Percentiles rank a stretch among this genome's conserved stretches.
Conservation (phyloP, 1,284 basidiomycete genomes). For the Vanrija pseudolonga region DNA sequence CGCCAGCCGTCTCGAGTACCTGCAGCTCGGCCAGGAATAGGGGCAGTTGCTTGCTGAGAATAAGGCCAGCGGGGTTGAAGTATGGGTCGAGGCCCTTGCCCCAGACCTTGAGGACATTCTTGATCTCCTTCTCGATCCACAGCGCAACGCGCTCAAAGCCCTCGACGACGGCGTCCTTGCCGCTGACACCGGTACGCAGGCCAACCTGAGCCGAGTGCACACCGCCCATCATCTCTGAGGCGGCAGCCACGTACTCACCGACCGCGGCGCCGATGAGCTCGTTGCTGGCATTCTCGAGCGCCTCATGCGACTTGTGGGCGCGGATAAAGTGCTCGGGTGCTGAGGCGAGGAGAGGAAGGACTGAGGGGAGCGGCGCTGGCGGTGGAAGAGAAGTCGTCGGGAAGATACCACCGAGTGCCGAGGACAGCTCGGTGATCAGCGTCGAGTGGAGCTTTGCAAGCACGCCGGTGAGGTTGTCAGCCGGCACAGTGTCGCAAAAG, state of each 20-base stretch:
- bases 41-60: constrained; percentile 45
- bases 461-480: constrained; percentile 9
- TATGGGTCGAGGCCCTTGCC: constrained; percentile 22
- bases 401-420: constrained; percentile 29
- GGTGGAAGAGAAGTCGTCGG: constrained; percentile 26
- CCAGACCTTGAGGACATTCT: constrained; percentile 35
- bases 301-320: constrained; percentile 11
- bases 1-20: constrained; percentile 35
- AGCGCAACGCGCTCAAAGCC: constrained; percentile 42
- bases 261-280: constrained; percentile 41
- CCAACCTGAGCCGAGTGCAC: constrained; percentile 13
- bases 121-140: constrained; percentile 44
- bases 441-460: constrained; percentile 20
- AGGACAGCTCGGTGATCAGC: constrained; percentile 21
- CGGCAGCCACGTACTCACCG: constrained; percentile 41
- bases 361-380: constrained; percentile 28
- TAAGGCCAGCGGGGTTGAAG: constrained; percentile 41
- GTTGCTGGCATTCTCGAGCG: constrained; percentile 28
- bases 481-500: no score
- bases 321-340: constrained; percentile 21
- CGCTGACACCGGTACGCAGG: constrained; percentile 14
- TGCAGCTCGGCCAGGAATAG: constrained; percentile 48
- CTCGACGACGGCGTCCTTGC: constrained; percentile 29
- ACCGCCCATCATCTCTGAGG: constrained; percentile 29
- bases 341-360: constrained; percentile 30